Evolutionary conservation across 192 early-diverging fungal species (phyloP).

Genomic region (Cladochytrium replicatum): DNA sequence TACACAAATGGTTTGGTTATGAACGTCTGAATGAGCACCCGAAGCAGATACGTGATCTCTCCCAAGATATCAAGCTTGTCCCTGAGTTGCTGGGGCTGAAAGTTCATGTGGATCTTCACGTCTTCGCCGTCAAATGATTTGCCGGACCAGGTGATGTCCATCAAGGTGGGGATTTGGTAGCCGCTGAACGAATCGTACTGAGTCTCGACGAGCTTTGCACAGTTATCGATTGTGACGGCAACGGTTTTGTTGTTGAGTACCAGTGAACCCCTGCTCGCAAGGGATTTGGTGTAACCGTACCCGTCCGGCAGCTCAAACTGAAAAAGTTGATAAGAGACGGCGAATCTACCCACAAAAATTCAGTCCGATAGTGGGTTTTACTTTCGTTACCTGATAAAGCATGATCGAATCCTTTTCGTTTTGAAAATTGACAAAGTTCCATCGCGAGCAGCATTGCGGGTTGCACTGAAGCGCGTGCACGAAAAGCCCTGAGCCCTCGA

Average conservation of each 20-base stretch:
- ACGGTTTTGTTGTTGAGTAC: constrained; percentile 55
- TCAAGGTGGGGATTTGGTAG: constrained; percentile 67
- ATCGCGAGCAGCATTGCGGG: constrained; percentile 75
- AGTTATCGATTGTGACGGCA: constrained; percentile 69
- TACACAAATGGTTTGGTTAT: constrained; percentile 90
- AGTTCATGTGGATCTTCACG: constrained; percentile 52
- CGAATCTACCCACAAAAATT: neutral
- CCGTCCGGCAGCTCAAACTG: constrained; percentile 69
- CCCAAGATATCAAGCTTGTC: constrained; percentile 83
- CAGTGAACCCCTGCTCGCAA: constrained; percentile 60
- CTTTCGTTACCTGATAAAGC: constrained; percentile 36
- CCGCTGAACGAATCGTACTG: constrained; percentile 66
- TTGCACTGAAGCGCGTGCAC: constrained; percentile 78
- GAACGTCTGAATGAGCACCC: constrained; percentile 82
- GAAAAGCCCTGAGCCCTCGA: constrained; percentile 65
- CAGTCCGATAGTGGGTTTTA: too few species aligned
- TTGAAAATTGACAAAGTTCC: constrained; percentile 80
- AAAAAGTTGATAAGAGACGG: constrained; percentile 37
- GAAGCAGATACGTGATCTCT: constrained; percentile 86
- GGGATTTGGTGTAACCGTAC: constrained; percentile 29
- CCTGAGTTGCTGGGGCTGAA: constrained; percentile 49
- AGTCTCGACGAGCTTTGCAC: constrained; percentile 49
- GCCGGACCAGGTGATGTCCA: constrained; percentile 69
- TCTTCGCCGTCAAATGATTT: constrained; percentile 61
- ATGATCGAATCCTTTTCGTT: constrained; percentile 48